Evolutionary conservation across 2,329 filamentous ascomycete species (phyloP).

Genomic region (Epichloe amarillans): DNA sequence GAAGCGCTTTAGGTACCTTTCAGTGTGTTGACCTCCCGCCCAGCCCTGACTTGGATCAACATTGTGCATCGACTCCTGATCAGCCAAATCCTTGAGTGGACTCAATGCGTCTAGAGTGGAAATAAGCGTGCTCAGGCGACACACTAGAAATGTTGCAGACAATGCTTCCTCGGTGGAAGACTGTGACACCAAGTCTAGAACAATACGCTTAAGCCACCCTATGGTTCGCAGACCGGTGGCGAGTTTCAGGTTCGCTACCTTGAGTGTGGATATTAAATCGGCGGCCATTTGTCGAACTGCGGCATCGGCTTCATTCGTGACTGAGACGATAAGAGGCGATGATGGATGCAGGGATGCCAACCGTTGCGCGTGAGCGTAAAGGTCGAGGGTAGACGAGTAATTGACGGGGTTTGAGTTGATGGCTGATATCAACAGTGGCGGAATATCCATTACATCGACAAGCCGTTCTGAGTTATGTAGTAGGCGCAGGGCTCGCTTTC

Average conservation of each 20-base stretch:
- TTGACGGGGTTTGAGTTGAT: slow-evolving; percentile 54
- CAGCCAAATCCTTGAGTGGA: slow-evolving; percentile 75
- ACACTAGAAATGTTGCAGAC: slow-evolving; percentile 76
- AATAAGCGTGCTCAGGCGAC: slow-evolving; percentile 66
- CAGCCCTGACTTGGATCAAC: slow-evolving; percentile 31
- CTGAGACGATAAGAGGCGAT: slow-evolving; percentile 59
- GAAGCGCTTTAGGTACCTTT: slow-evolving; percentile 86
- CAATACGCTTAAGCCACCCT: slow-evolving; percentile 76
- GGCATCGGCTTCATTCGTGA: slow-evolving; percentile 65
- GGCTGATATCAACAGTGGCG: slow-evolving; percentile 69
- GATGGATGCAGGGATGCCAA: slow-evolving; percentile 71
- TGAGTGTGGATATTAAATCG: slow-evolving; percentile 67
- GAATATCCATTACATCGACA: slow-evolving; percentile 82
- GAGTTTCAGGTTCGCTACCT: slow-evolving; percentile 68
- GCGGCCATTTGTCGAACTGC: slow-evolving; percentile 82
- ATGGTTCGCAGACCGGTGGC: slow-evolving; percentile 83
- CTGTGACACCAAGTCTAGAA: slow-evolving; percentile 52
- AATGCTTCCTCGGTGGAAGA: slow-evolving; percentile 48
- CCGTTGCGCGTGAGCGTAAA: slow-evolving; percentile 86
- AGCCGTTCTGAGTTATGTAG: slow-evolving; percentile 80
- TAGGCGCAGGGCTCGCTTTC: slow-evolving; percentile 69
- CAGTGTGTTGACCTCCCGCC: slow-evolving; percentile 77
- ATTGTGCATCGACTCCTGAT: slow-evolving; percentile 56
- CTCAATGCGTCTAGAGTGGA: slow-evolving; percentile 71
- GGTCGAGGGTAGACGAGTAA: slow-evolving; percentile 79